Conservation (phyloP, 2,329 filamentous ascomycete genomes). For the Colletotrichum shisoi region DNA sequence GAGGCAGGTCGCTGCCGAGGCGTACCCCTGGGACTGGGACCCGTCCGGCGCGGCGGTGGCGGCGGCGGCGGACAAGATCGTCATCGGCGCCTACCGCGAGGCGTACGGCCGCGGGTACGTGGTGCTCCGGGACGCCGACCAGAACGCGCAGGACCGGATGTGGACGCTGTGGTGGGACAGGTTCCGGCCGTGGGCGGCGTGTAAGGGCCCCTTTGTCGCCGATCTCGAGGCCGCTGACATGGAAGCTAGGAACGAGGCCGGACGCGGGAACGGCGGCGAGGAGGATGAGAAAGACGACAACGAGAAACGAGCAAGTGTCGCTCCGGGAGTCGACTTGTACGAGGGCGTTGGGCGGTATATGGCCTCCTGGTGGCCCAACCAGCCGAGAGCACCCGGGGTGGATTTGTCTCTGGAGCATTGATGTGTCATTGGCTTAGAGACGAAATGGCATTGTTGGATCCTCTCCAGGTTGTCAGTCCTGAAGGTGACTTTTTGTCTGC, state of each 20-base stretch:
- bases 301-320: fast-evolving
- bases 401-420: neutral
- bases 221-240: neutral
- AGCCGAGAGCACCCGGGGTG: neutral
- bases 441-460: neutral
- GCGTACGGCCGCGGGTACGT: neutral
- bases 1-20: neutral
- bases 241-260: neutral
- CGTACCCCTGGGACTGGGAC: constrained; percentile 1
- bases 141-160: neutral
- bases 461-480: neutral
- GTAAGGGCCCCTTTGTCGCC: neutral
- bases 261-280: no score
- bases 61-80: neutral
- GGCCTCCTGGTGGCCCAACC: neutral
- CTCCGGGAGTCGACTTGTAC: neutral
- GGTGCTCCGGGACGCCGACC: neutral
- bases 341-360: neutral
- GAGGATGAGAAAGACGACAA: no score
- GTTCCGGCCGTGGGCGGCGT: neutral
- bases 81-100: neutral
- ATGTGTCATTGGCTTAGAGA: neutral
- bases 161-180: constrained; percentile 8
- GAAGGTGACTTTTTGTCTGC: no score
- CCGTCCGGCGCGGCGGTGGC: neutral